A percentile compares a stretch with the other conserved stretches of the same genome.
These are phyloP conservation scores for Eucalyptus leucophloia DNA, from an alignment of 345 rosid species.

Conservation along the genomic window DNA sequence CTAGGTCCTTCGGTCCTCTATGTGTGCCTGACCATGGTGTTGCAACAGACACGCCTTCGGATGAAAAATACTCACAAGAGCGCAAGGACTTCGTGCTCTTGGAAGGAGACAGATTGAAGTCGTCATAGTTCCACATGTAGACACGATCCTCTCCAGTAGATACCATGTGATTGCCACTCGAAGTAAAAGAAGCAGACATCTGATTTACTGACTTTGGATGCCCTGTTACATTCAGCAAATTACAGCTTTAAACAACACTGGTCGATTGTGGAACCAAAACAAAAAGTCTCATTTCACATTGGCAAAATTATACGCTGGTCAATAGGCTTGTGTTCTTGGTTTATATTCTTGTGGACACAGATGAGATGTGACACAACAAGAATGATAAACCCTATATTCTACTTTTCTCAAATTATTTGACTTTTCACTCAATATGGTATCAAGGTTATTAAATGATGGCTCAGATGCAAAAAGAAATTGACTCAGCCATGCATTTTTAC, in stretches of 20 bases:
- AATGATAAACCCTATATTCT: background rate
- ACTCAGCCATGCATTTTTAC: background rate
- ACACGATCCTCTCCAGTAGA: constrained; percentile 77
- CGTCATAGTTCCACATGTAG: constrained; percentile 60
- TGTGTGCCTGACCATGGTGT: constrained; percentile 45
- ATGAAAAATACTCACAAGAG: constrained; percentile 64
- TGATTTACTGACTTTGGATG: constrained; percentile 51
- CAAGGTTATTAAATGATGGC: background rate
- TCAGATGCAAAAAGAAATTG: background rate
- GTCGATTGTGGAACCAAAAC: background rate
- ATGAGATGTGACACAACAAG: background rate
- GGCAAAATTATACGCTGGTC: background rate
- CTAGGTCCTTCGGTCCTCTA: background rate
- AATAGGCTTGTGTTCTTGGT: background rate
- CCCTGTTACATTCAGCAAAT: constrained; percentile 21
- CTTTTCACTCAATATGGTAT: background rate
- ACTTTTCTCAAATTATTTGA: background rate
- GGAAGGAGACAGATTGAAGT: constrained; percentile 4
- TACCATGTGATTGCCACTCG: constrained; percentile 60
- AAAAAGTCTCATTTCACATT: background rate
- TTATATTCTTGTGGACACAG: background rate
- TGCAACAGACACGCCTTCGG: constrained; percentile 52
- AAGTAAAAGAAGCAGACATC: constrained; percentile 65
- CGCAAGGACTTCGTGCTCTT: constrained; percentile 29
- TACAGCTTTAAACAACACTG: background rate